phyloP scores from a whole-genome alignment of 2,329 filamentous ascomycete species.

The Penicillium rolfsii region DNA sequence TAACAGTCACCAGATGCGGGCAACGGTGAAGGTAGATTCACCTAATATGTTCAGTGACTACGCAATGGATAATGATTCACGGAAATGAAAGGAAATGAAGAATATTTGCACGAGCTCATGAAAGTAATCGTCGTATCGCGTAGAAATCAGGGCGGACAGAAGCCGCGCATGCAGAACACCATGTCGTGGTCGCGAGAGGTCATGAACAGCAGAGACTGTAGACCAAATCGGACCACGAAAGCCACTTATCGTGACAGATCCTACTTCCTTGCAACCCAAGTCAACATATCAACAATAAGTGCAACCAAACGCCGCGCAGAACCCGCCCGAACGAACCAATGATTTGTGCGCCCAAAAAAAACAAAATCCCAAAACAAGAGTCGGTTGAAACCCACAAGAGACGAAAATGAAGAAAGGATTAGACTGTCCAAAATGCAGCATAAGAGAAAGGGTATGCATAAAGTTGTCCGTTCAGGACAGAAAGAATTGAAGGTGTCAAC shows the following conservation, averaged over 20 bases:
- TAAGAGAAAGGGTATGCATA: slow-evolving; percentile 29
- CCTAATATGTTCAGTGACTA: not conserved
- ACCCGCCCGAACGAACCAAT: slow-evolving; percentile 29
- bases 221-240: slow-evolving; percentile 7
- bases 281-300: slow-evolving; percentile 19
- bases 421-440: slow-evolving; percentile 27
- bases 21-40: not conserved
- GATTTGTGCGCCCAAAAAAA: slow-evolving; percentile 27
- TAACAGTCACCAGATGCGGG: not conserved
- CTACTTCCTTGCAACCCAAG: slow-evolving; percentile 26
- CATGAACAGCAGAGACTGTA: not conserved
- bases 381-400: slow-evolving; percentile 14
- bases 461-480: slow-evolving; percentile 21
- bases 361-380: slow-evolving; percentile 18
- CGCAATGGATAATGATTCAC: not conserved
- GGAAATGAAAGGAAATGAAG: not conserved
- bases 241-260: slow-evolving; percentile 20
- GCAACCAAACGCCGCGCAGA: slow-evolving; percentile 34
- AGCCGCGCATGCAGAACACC: slow-evolving; percentile 17
- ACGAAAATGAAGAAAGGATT: slow-evolving; percentile 19
- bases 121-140: slow-evolving; percentile 27
- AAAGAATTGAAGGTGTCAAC: slow-evolving; percentile 26
- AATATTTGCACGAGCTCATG: slow-evolving; percentile 15
- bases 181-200: slow-evolving; percentile 12
- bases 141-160: slow-evolving; percentile 25